Evolutionary conservation across 495 filamentous ascomycete species (phyloP).

Genomic region (Aspergillus nanangensis): DNA sequence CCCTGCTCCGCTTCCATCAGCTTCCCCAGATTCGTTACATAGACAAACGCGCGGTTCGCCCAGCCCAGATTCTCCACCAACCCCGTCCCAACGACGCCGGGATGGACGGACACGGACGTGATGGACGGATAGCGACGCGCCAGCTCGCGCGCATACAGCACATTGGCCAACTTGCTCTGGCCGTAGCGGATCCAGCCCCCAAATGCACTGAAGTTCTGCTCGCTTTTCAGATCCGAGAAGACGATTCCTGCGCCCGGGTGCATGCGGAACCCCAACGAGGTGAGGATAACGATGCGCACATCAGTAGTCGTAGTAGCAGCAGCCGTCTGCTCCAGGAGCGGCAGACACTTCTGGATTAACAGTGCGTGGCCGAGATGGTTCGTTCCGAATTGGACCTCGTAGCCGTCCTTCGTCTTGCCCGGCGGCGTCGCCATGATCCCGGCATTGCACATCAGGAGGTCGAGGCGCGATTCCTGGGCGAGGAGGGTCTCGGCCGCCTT

Average conservation of each 20-base stretch:
- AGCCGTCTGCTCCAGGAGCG: slow-evolving; percentile 31
- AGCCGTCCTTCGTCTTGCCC: slow-evolving; percentile 51
- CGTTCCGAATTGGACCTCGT: slow-evolving; percentile 62
- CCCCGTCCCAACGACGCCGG: slow-evolving; percentile 33
- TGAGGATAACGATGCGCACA: slow-evolving; percentile 35
- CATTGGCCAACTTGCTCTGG: slow-evolving; percentile 65
- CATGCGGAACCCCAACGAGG: slow-evolving; percentile 22
- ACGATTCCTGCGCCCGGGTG: slow-evolving; percentile 1
- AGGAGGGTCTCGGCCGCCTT: slow-evolving; percentile 29
- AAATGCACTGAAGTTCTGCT: slow-evolving; percentile 7
- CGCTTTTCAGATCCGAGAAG: slow-evolving; percentile 11
- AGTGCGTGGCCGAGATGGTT: slow-evolving; percentile 67
- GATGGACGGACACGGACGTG: slow-evolving; percentile 36
- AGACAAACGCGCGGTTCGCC: slow-evolving; percentile 8
- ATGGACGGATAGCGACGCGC: slow-evolving; percentile 44
- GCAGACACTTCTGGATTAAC: slow-evolving; percentile 54
- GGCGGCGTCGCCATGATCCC: slow-evolving; percentile 56
- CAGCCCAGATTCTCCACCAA: slow-evolving; percentile 23
- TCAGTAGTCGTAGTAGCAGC: no score
- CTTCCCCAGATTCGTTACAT: slow-evolving; percentile 8
- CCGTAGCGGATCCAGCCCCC: slow-evolving; percentile 49
- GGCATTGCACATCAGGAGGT: slow-evolving; percentile 64
- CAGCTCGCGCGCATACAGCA: slow-evolving; percentile 55
- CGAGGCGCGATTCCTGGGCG: slow-evolving; percentile 27
- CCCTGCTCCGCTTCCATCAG: slow-evolving; percentile 26